Base-by-base conservation (phyloP, 2,329 filamentous ascomycete genomes). In the Sporothrix dimorphospora region DNA sequence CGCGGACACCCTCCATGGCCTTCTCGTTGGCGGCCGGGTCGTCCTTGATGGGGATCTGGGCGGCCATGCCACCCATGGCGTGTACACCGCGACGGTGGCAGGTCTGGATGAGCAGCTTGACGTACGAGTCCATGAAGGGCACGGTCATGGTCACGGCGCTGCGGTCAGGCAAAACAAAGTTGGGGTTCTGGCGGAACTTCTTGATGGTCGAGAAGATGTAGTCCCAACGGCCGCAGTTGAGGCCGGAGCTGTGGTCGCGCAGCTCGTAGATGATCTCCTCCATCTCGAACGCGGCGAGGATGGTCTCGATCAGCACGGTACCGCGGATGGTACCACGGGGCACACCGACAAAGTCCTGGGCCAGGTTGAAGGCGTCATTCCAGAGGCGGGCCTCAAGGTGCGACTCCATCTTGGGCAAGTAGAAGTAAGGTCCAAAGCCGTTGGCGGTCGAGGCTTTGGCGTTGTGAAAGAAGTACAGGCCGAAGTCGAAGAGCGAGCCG, bases 191-290 rank as follows among this genome's bases (percentile, higher is more conserved):
- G 81, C 96, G 93, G 92, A 98, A 97, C 83, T 97, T 97, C 89
- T 99, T 99, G 87, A 99, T 98, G 80, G 95, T 94, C 82, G 92
- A 96, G 88, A 99, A 99, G 85, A 99, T 98, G 87, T 99, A 99
- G 81, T 99, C 96, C 96, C 96, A 99, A 77, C 96, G 92, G 76
- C 96, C 96, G 83, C 96, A 98, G 90, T 99, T 99, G 79, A 99
- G 89, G 65, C 96, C 96, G 7, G 95, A 92, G 81, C 91, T 95
- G 87, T 99, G 96, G 80, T 98, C 95, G 74, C 96, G 92, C 77
- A 99, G 91, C 86, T 98, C 96, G 83, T 98, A 99, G 84, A 99
- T 98, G 83, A 99, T 98, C 90, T 99, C 96, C 79, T 99, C 96
- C 96, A 99, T 99, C 87, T 99, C 96, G 79, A 99, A 99, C 19